phyloP scores from a whole-genome alignment of 2,329 filamentous ascomycete genomes.

The Emydomyces testavorans region DNA sequence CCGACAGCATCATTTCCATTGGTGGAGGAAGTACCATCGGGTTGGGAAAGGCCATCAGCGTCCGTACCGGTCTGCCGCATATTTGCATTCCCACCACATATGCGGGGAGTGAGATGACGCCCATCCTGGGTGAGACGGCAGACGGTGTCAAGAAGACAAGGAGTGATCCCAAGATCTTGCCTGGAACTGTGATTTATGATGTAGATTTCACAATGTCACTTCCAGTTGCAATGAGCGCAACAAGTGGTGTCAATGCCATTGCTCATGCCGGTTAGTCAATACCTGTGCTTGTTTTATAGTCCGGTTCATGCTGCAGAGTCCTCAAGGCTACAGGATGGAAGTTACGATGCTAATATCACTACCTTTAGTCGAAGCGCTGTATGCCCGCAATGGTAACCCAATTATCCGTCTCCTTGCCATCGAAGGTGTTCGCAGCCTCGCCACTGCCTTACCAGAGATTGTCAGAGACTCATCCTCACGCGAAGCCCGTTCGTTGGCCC shows the following conservation, averaged over 20 bases:
- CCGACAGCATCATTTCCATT: constrained; percentile 49
- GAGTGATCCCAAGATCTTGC: constrained; percentile 48
- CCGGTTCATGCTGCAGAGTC: background rate
- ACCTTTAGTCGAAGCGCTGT: constrained; percentile 48
- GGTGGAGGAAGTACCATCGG: constrained; percentile 53
- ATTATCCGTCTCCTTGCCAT: constrained; percentile 47
- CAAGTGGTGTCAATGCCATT: constrained; percentile 54
- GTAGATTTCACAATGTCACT: constrained; percentile 51
- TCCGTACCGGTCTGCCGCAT: constrained; percentile 45
- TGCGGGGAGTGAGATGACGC: constrained; percentile 53
- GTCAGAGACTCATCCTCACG: constrained; percentile 36
- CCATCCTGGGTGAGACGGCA: constrained; percentile 51
- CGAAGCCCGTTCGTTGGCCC: constrained; percentile 42
- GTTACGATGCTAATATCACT: background rate
- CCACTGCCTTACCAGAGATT: constrained; percentile 44
- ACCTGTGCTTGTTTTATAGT: too few relatives aligned
- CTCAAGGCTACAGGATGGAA: background rate
- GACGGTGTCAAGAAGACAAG: constrained; percentile 48
- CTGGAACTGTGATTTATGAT: constrained; percentile 53
- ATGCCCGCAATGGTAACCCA: constrained; percentile 51
- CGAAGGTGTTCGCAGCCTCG: constrained; percentile 46
- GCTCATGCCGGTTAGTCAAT: constrained; percentile 48
- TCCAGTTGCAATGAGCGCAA: constrained; percentile 42
- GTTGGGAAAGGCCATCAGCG: constrained; percentile 48
- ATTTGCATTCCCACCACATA: constrained; percentile 53